Evolutionary conservation across 306 rosid species (phyloP), one percentile per base, ranked within the genome.

Genomic region (Malus orientalis): DNA sequence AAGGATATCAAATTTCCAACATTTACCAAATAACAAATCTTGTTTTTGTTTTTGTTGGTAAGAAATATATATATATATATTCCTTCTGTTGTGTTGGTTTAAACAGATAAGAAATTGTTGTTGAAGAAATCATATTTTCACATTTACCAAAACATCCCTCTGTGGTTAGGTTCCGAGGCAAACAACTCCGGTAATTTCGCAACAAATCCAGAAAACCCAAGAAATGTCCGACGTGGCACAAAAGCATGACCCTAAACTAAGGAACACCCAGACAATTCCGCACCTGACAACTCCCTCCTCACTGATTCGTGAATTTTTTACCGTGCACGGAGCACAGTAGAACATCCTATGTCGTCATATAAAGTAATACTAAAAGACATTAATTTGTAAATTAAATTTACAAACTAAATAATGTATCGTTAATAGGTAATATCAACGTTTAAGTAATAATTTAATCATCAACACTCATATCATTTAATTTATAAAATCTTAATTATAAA

Each of bases 371-470:
- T 36, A 6, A 6, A 36, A 36, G 0, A 36, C 38, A 36, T 0
- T 36, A 5, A 36, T 36, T 36, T 36, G 1, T 36, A 36, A 6
- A 36, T 36, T 36, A 36, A 36, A 36, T 36, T 36, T 6, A 6
- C 2, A 36, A 36, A 36, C 1, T 1, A 36, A 36, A 36, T 36
- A 36, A 36, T 36, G 0, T 36, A 1, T 36, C 8, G 2, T 6
- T 36, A 36, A 36, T 6, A 36, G 0, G 0, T 36, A 36, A 36
- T 36, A 36, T 36, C 0, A 36, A 36, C 0, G 0, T 0, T 36
- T 36, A 36, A 36, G 0, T 36, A 36, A 36, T 6, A 36, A 36
- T 6, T 36, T 36, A 36, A 36, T 36, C 9, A 36, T 36, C 2
- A 36, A 36, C 0, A 33, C 2, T 1, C 2, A 36, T 36, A 6